phyloP scores from a whole-genome alignment of 1,284 basidiomycete species.

The Cutaneotrichosporon sp. region DNA sequence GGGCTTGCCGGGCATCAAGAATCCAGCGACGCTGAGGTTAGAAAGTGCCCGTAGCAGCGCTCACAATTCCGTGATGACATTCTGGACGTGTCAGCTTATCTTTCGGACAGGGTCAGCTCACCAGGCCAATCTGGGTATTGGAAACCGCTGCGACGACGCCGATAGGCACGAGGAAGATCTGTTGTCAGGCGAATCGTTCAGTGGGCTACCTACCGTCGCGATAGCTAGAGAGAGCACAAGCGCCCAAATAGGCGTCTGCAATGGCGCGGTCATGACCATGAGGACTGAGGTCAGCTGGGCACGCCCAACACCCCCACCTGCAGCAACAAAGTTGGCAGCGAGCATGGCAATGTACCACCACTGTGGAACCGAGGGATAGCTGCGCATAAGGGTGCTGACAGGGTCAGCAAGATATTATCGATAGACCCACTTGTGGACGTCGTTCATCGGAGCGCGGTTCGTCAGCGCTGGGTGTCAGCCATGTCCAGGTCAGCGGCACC shows the following conservation, averaged over 20 bases:
- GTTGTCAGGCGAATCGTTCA: background rate
- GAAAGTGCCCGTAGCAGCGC: background rate
- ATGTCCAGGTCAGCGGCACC: background rate
- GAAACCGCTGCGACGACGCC: slow-evolving; percentile 52
- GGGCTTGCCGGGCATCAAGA: slow-evolving; percentile 52
- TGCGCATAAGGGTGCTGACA: slow-evolving; percentile 45
- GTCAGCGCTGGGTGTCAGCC: slow-evolving; percentile 37
- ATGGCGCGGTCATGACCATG: slow-evolving; percentile 49
- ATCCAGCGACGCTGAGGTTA: slow-evolving; percentile 45
- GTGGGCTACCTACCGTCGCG: slow-evolving; percentile 34
- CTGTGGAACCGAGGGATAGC: slow-evolving; percentile 41
- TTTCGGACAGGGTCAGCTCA: slow-evolving; percentile 13
- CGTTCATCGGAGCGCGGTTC: slow-evolving; percentile 36
- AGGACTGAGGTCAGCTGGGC: slow-evolving; percentile 28
- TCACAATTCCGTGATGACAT: slow-evolving; percentile 52
- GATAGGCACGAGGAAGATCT: slow-evolving; percentile 47
- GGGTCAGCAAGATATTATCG: slow-evolving; percentile 1
- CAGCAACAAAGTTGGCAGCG: slow-evolving; percentile 39
- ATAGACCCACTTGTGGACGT: slow-evolving; percentile 43
- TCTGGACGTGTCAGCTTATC: slow-evolving; percentile 21
- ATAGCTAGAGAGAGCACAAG: slow-evolving; percentile 50
- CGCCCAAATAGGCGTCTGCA: slow-evolving; percentile 53
- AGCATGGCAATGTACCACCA: slow-evolving; percentile 45
- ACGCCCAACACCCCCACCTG: slow-evolving; percentile 23
- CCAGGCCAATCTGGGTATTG: slow-evolving; percentile 50